phyloP scores from a whole-genome alignment of 257 asterid genomes.

The Handroanthus guayacan region DNA sequence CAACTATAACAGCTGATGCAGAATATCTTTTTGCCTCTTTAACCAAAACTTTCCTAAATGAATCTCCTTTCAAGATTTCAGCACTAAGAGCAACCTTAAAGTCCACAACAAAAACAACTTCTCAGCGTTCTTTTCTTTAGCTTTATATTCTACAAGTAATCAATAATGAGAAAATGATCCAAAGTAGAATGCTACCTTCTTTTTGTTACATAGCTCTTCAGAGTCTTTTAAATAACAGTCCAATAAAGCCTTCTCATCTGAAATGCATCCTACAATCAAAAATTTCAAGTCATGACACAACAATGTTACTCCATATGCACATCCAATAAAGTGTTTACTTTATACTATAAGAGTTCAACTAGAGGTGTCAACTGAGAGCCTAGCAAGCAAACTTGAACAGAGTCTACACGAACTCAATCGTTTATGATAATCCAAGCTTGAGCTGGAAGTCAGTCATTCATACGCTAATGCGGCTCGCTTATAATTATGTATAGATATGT shows the following conservation, averaged over 20 bases:
- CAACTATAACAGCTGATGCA: conserved; percentile 64
- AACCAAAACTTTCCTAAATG: conserved; percentile 60
- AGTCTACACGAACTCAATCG: too few relatives aligned
- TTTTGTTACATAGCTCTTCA: conserved; percentile 53
- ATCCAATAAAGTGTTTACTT: too few relatives aligned
- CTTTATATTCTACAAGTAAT: not conserved
- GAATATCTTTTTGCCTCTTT: conserved; percentile 57
- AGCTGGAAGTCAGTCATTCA: too few relatives aligned
- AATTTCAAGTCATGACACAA: not conserved
- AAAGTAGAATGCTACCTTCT: conserved; percentile 51
- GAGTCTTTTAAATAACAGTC: conserved; percentile 62
- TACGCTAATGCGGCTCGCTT: too few relatives aligned
- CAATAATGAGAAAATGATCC: not conserved
- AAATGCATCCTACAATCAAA: conserved; percentile 45
- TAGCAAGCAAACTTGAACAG: too few relatives aligned
- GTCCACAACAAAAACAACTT: conserved; percentile 1
- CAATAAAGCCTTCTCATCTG: conserved; percentile 49
- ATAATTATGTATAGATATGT: too few relatives aligned
- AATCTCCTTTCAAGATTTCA: conserved; percentile 58
- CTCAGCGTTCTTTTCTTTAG: not conserved
- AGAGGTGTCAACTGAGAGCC: too few relatives aligned
- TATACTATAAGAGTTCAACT: too few relatives aligned
- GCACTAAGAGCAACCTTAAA: conserved; percentile 61
- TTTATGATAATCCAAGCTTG: too few relatives aligned
- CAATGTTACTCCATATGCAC: not conserved